Conservation (phyloP, 257 asterid genomes). For the Solanum ossicruentum region DNA sequence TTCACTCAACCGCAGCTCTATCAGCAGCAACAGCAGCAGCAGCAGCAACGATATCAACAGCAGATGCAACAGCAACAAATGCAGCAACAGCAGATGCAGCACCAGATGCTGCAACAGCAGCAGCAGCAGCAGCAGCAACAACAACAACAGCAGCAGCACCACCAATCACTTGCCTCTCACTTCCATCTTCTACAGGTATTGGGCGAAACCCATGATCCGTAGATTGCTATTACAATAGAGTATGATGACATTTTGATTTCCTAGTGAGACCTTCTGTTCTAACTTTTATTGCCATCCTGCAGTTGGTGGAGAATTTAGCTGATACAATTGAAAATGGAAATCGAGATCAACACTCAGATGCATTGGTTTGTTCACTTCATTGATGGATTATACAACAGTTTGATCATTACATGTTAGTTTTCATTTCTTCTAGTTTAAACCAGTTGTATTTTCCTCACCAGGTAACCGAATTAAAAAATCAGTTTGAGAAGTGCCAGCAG, state of each 20-base stretch:
- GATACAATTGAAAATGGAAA: constrained; percentile 68
- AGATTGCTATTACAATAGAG: neutral
- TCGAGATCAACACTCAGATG: constrained; percentile 91
- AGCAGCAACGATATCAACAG: constrained; percentile 4
- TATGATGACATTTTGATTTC: neutral
- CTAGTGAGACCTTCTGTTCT: neutral
- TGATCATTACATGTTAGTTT: neutral
- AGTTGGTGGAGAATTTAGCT: constrained; percentile 92
- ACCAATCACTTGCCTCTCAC: constrained; percentile 75
- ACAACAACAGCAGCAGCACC: constrained; percentile 32
- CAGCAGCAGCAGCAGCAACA: neutral
- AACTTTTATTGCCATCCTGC: neutral
- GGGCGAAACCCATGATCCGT: neutral
- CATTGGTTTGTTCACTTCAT: constrained; percentile 40
- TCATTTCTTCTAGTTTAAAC: neutral
- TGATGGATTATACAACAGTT: neutral
- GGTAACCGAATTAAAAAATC: constrained; percentile 74
- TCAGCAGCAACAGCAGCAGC: constrained; percentile 4
- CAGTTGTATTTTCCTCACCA: constrained; percentile 10
- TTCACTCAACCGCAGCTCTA: constrained; percentile 37
- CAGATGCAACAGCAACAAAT: constrained; percentile 5
- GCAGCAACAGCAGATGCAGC: constrained; percentile 33
- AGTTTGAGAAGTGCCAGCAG: constrained; percentile 96
- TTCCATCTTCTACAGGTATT: constrained; percentile 61
- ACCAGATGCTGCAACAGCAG: constrained; percentile 22